Conservation (phyloP, 495 filamentous ascomycete species). For the Neurospora sublineolata region DNA sequence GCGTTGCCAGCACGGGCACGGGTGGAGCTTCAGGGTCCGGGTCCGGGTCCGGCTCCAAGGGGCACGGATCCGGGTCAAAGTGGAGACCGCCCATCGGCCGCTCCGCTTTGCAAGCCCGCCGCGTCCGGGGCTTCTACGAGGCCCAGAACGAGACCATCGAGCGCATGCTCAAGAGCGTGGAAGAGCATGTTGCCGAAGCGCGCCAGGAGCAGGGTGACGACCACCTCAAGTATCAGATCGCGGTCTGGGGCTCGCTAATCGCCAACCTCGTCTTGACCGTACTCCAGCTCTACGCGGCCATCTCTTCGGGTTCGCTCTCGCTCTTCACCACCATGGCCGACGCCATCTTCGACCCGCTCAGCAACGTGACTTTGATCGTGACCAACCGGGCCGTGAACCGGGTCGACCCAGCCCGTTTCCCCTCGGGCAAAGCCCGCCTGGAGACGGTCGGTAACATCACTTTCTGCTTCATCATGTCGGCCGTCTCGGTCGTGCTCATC, state of each 20-base stretch:
- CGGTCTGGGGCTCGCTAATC: conserved; percentile 76
- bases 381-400: conserved; percentile 78
- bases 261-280: conserved; percentile 71
- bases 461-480: conserved; percentile 94
- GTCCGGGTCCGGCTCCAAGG: background rate
- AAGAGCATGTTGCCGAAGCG: conserved; percentile 75
- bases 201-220: conserved; percentile 70
- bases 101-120: conserved; percentile 41
- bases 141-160: conserved; percentile 89
- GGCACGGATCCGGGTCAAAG: background rate
- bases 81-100: conserved; percentile 20
- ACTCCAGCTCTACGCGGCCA: conserved; percentile 81
- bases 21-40: background rate
- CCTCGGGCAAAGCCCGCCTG: conserved; percentile 85
- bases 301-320: conserved; percentile 76
- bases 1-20: conserved; percentile 27
- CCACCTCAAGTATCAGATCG: conserved; percentile 75
- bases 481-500: conserved; percentile 83
- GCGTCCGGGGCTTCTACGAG: conserved; percentile 77
- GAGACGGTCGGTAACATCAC: conserved; percentile 94
- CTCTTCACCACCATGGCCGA: conserved; percentile 98
- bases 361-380: conserved; percentile 79
- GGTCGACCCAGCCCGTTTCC: conserved; percentile 84
- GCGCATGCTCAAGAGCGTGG: conserved; percentile 80
- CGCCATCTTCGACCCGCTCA: conserved; percentile 87